phyloP scores from a whole-genome alignment of 495 filamentous ascomycete genomes.

The Penicillium cataractarum region DNA sequence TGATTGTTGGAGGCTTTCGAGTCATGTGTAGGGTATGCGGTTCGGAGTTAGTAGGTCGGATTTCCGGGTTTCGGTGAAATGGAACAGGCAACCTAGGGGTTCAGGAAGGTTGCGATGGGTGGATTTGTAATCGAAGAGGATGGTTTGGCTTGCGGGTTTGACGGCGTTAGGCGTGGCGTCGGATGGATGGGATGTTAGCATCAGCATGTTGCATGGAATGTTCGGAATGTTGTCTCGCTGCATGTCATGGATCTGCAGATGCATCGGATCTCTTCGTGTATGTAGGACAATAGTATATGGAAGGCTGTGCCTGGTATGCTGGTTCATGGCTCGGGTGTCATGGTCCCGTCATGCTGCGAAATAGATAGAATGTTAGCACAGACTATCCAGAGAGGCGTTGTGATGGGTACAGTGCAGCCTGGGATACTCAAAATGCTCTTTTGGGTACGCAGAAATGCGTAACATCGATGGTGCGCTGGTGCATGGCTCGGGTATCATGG shows the following conservation, averaged over 20 bases:
- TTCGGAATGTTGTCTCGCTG: not conserved
- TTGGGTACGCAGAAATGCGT: not conserved
- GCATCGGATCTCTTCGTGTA: not conserved
- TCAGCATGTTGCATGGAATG: not conserved
- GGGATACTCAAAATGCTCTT: not conserved
- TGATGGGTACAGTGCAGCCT: not conserved
- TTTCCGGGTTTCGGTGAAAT: not conserved
- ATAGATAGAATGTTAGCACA: not conserved
- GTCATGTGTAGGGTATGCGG: not conserved
- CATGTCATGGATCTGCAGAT: not conserved
- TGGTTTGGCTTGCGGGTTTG: not conserved
- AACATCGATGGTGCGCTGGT: too few species aligned
- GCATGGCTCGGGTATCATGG: too few species aligned
- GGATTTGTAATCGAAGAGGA: slow-evolving; percentile 2
- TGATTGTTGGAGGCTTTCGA: not conserved
- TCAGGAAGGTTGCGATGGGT: not conserved
- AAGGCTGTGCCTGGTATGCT: not conserved
- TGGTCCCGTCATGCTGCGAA: not conserved
- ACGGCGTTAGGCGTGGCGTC: not conserved
- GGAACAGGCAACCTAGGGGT: not conserved
- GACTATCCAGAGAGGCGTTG: not conserved
- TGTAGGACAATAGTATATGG: not conserved
- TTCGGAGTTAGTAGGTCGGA: slow-evolving; percentile 3
- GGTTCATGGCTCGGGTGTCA: not conserved
- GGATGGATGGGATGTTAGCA: not conserved